Percentiles rank a stretch among this genome's conserved stretches.
These are phyloP conservation scores for Taphrina pruni DNA, from an alignment of 1,139 yeast species.

Conservation along the genomic window DNA sequence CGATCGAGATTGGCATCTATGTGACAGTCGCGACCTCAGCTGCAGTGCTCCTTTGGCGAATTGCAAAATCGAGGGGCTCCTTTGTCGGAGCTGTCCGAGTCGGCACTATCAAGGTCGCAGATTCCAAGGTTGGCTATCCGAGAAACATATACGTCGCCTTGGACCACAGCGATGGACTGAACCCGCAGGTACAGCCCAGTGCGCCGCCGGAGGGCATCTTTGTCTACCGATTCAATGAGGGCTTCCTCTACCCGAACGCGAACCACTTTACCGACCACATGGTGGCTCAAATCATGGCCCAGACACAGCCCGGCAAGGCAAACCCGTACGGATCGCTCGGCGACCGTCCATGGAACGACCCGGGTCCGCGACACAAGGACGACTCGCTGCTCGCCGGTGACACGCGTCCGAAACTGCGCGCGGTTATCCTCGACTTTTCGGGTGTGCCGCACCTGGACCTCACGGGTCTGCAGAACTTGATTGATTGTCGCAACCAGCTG, in stretches of 20 bases:
- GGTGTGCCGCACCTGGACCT: slow-evolving; percentile 76
- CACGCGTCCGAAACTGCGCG: slow-evolving; percentile 68
- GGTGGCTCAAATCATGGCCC: slow-evolving; percentile 67
- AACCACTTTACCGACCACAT: slow-evolving; percentile 74
- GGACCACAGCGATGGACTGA: slow-evolving; percentile 57
- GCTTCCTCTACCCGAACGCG: slow-evolving; percentile 80
- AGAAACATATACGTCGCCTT: slow-evolving; percentile 61
- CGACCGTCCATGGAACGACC: slow-evolving; percentile 90
- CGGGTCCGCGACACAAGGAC: slow-evolving; percentile 61
- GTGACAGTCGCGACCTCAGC: slow-evolving; percentile 85
- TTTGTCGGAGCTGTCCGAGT: slow-evolving; percentile 79
- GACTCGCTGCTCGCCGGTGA: slow-evolving; percentile 52
- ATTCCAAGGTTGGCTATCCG: slow-evolving; percentile 34
- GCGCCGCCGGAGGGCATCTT: slow-evolving; percentile 87
- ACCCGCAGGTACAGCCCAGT: slow-evolving; percentile 62
- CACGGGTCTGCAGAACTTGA: slow-evolving; percentile 77
- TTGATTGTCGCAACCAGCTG: slow-evolving; percentile 75
- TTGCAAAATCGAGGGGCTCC: slow-evolving; percentile 80
- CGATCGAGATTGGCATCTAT: slow-evolving; percentile 88
- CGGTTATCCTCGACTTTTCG: slow-evolving; percentile 80
- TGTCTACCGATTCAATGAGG: slow-evolving; percentile 81
- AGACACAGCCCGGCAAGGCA: slow-evolving; percentile 68
- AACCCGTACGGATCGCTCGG: slow-evolving; percentile 59
- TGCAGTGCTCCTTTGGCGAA: slow-evolving; percentile 72
- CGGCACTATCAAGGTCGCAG: slow-evolving; percentile 56